Conservation (phyloP, 768 basidiomycete species). For the Pleurotus cornucopiae region DNA sequence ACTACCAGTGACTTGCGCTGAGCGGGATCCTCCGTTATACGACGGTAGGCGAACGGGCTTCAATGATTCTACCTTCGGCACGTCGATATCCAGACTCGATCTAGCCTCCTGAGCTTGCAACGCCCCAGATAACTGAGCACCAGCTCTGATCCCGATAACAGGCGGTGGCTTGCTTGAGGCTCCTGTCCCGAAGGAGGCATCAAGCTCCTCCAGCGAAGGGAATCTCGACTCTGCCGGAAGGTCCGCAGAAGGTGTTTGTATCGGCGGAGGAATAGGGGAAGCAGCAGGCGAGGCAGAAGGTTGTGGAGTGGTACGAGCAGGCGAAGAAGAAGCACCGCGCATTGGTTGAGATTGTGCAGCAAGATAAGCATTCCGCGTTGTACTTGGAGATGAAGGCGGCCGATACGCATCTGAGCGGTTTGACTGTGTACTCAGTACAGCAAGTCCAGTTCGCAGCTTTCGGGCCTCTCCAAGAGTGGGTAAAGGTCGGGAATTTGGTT, state of each 20-base stretch:
- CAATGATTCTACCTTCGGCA: constrained; percentile 7
- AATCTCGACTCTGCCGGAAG: constrained; percentile 68
- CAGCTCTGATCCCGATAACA: constrained; percentile 5
- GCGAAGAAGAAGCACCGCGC: constrained; percentile 12
- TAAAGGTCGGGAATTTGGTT: constrained; percentile 38
- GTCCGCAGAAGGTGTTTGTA: constrained; percentile 28
- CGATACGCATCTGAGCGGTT: constrained; percentile 12
- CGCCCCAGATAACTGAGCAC: neutral
- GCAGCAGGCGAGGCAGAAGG: constrained; percentile 10
- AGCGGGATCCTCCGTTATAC: constrained; percentile 39
- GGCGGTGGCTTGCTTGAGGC: constrained; percentile 13
- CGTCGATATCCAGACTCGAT: constrained; percentile 4
- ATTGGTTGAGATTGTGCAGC: constrained; percentile 13
- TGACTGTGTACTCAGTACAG: constrained; percentile 37
- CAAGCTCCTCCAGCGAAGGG: constrained; percentile 84
- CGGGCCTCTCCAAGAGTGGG: constrained; percentile 77
- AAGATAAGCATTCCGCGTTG: neutral
- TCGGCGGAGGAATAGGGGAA: constrained; percentile 17
- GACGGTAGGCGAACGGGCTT: constrained; percentile 7
- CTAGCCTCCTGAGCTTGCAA: constrained; percentile 11
- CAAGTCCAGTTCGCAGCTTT: constrained; percentile 66
- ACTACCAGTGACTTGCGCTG: constrained; percentile 53
- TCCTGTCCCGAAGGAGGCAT: constrained; percentile 41
- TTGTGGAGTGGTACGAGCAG: neutral
- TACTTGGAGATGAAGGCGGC: constrained; percentile 10